Conservation (phyloP, 306 rosid genomes). For the Quercus aquifolioides region DNA sequence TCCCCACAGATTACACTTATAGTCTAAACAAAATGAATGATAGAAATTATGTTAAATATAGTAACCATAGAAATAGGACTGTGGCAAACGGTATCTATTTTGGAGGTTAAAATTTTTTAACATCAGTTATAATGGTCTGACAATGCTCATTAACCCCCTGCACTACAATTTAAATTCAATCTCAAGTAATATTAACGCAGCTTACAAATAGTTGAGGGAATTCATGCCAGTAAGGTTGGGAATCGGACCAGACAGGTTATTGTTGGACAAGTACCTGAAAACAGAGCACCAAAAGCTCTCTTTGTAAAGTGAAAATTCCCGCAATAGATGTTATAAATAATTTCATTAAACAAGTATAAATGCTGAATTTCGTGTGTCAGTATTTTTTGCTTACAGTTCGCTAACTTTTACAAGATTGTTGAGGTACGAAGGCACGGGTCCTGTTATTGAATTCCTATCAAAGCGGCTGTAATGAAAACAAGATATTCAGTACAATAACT, state of each 20-base stretch:
- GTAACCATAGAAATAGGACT: background rate
- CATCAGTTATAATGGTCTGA: background rate
- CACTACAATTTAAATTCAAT: background rate
- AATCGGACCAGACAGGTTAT: constrained; percentile 46
- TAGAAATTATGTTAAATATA: background rate
- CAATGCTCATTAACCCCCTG: background rate
- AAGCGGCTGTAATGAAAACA: constrained; percentile 47
- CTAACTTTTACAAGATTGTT: constrained; percentile 33
- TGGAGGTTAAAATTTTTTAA: background rate
- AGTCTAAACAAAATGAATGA: background rate
- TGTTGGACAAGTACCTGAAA: constrained; percentile 60
- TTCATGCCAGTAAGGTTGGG: constrained; percentile 56
- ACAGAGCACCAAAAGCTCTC: background rate
- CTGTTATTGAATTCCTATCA: constrained; percentile 40
- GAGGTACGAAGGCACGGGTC: constrained; percentile 44
- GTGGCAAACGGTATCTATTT: background rate
- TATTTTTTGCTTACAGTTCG: constrained; percentile 47
- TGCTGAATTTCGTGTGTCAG: background rate
- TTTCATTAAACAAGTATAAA: background rate
- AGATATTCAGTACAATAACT: constrained; percentile 3
- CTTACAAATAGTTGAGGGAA: constrained; percentile 48
- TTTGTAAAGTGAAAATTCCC: background rate
- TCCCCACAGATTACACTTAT: constrained; percentile 35
- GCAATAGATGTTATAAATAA: background rate
- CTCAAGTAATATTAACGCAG: background rate